Evolutionary conservation across 495 filamentous ascomycete genomes (phyloP), one percentile per base, ranked within the genome.

Genomic region (Elasticomyces elasticus): DNA sequence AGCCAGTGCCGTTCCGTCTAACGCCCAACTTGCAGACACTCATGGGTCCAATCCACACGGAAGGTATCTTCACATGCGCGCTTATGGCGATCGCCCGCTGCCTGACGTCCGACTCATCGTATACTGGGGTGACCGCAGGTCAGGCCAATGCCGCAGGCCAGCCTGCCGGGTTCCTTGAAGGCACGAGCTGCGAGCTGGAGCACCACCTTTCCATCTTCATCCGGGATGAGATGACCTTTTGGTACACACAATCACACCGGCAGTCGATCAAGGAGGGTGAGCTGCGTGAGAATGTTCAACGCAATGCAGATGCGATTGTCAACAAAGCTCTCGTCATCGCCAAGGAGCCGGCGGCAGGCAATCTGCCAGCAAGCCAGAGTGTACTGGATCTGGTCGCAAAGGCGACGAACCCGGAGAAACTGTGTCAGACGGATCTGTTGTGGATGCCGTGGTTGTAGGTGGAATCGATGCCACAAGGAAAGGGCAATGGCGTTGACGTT

Each of bases 161-260:
- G 4, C 9, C 47, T 5, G 48, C 26, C 30, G 40, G 27, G 10
- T 19, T 49, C 5, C 24, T 44, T 13, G 49, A 59, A 24, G 41
- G 54, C 50, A 60, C 53, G 15, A 87, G 74, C 58, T 68, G 84
- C 60, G 88, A 95, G 67, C 76, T 99, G 12, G 94, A 95, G 59
- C 87, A 92, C 68, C 87, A 92, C 56, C 78, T 99, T 20, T 85
- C 83, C 52, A 78, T 99, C 58, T 97, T 95, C 64, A 90, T 99
- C 51, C 78, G 91, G 22, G 94, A 99, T 61, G 94, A 99, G 68
- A 94, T 97, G 82, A 89, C 89, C 63, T 95, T 90, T 71, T 97
- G 92, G 92, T 87, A 86, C 61, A 95, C 87, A 9, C 81, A 79
- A 51, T 82, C 85, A 51, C 87, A 94, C 65, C 81, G 87, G 24